Evolutionary conservation across 2,329 filamentous ascomycete genomes (phyloP).

Genomic region (Colletotrichum coccodes): DNA sequence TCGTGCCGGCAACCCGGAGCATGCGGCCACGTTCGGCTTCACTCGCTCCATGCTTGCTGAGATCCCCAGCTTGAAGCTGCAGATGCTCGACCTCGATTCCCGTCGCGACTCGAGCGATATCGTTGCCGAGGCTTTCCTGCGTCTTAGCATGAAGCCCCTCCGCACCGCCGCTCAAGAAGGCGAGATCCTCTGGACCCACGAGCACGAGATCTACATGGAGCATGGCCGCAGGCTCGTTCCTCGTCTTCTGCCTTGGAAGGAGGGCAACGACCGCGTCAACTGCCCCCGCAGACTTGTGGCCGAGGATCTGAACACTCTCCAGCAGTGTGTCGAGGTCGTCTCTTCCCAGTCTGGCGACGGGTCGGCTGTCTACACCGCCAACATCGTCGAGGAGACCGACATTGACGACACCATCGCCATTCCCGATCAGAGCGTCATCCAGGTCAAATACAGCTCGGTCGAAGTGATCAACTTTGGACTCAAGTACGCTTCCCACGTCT

Average conservation of each 20-base stretch:
- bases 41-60: conserved; percentile 31
- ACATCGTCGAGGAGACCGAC: conserved; percentile 25
- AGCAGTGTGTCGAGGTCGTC: conserved; percentile 42
- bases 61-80: conserved; percentile 30
- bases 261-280: conserved; percentile 50
- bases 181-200: conserved; percentile 26
- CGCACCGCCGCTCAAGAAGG: background rate
- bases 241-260: conserved; percentile 50
- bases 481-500: conserved; percentile 41
- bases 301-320: conserved; percentile 43
- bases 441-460: conserved; percentile 50
- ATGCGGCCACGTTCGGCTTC: conserved; percentile 34
- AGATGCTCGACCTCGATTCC: conserved; percentile 33
- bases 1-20: conserved; percentile 33
- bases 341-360: conserved; percentile 29
- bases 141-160: conserved; percentile 18
- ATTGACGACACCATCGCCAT: conserved; percentile 23
- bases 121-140: conserved; percentile 27
- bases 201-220: conserved; percentile 45
- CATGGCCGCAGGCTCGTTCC: conserved; percentile 46
- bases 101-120: background rate
- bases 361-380: conserved; percentile 35
- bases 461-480: conserved; percentile 40
- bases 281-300: conserved; percentile 48
- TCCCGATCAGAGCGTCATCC: conserved; percentile 34